Percentiles rank a stretch among this genome's conserved stretches.
Evolutionary conservation across 1,139 yeast genomes (phyloP).

Genomic region (Blastobotrys serpentis): DNA sequence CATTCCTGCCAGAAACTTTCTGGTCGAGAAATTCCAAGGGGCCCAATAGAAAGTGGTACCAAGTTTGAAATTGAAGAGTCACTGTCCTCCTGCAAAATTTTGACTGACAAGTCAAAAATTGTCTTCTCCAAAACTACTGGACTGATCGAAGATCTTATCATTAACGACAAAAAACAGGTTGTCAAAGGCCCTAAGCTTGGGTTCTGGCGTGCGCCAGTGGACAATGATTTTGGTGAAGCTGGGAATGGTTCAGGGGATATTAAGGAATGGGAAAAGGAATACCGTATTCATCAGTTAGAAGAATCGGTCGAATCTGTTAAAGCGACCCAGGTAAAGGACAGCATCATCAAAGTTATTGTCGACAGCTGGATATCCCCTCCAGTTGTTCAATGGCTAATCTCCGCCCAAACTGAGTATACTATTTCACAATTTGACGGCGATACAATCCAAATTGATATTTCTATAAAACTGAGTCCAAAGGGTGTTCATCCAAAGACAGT

Average conservation of each 20-base stretch:
- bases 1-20: background rate
- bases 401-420: conserved; percentile 14
- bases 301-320: conserved; percentile 1
- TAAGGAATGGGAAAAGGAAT: conserved; percentile 4
- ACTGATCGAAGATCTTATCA: conserved; percentile 22
- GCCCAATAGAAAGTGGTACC: conserved; percentile 7
- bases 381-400: conserved; percentile 24
- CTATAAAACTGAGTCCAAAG: conserved; percentile 4
- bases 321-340: background rate
- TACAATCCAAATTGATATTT: conserved; percentile 8
- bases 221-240: conserved; percentile 29
- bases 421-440: conserved; percentile 13
- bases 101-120: conserved; percentile 10
- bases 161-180: conserved; percentile 19
- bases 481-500: conserved; percentile 18
- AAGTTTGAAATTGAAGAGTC: conserved; percentile 13
- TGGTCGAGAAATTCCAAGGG: background rate
- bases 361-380: conserved; percentile 29
- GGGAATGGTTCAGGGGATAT: conserved; percentile 3
- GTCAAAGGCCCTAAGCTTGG: conserved; percentile 26
- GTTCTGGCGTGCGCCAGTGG: conserved; percentile 37
- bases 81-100: background rate
- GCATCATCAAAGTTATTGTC: conserved; percentile 21
- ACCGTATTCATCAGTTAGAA: background rate
- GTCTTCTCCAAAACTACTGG: conserved; percentile 24